Base-by-base conservation (phyloP, 345 rosid genomes). In the Balakata baccata region DNA sequence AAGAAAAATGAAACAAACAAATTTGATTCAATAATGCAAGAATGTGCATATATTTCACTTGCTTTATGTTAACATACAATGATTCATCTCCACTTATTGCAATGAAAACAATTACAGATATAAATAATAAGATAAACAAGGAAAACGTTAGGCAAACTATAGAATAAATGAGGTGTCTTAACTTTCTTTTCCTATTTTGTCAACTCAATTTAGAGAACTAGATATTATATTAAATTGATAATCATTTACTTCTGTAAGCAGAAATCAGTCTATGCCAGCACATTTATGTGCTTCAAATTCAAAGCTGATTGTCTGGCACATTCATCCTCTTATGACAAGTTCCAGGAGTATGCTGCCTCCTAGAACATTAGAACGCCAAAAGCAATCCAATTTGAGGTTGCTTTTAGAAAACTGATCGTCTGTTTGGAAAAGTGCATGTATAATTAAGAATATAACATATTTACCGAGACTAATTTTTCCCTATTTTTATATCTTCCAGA, bases 1-100 rank as follows among this genome's bases (percentile, higher is more conserved):
- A 77, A 11, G 29, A 51, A 70, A 50, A 25, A 66, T 25, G 25
- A 62, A 23, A 47, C 63, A 75, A 67, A 72, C 1, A 64, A 64
- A 17, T 16, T 54, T 38, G 46, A 69, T 34, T 69, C 65, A 46
- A 45, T 16, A 39, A 5, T 11, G 37, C n/a, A 52, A 29, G 34
- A 29, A 29, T 29, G 34, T 29, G 49, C 37, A 64, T 11, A 39
- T 4, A n/a, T 61, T 25, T 71, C 66, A 50, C 62, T 72, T 72
- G 60, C 46, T 62, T 5, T 9, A 38, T 23, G 6, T 16, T 13
- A 60, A 29, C 34, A 13, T 67, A 25, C 17, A 59, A 43, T 43
- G 9, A 4, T 43, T 43, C 10, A 43, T 43, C 47, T 43, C 47
- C 10, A 43, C 47, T 43, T 43, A 8, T 43, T 43, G 6, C 47